Conservation (phyloP, 2,329 filamentous ascomycete genomes). For the Aschersonia sp. region DNA sequence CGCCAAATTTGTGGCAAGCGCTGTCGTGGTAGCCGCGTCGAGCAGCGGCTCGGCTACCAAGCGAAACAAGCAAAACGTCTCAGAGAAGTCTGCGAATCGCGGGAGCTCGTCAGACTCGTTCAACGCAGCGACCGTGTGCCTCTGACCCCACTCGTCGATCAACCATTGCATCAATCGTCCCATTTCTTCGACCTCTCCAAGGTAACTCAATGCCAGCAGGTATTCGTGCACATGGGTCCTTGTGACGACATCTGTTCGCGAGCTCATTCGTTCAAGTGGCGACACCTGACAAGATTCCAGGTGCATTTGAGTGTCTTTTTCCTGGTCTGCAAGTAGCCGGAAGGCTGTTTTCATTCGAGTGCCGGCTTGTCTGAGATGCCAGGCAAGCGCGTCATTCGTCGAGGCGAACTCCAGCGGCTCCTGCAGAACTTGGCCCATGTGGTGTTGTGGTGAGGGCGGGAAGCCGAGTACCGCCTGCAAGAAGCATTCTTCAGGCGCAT, state of each 20-base stretch:
- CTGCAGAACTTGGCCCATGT: neutral
- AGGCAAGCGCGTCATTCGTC: neutral
- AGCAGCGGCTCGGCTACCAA: conserved; percentile 31
- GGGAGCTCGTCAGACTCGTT: conserved; percentile 18
- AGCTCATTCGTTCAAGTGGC: conserved; percentile 17
- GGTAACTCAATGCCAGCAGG: conserved; percentile 45
- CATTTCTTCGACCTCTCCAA: conserved; percentile 46
- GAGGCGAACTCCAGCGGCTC: neutral
- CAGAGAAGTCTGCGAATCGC: conserved; percentile 16
- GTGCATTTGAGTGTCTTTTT: conserved; percentile 8
- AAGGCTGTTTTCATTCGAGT: conserved; percentile 14
- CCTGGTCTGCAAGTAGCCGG: conserved; percentile 10
- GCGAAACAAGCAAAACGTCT: conserved; percentile 31
- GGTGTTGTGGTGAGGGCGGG: too few relatives aligned
- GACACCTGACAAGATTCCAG: conserved; percentile 10
- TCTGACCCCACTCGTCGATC: conserved; percentile 26
- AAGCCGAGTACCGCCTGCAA: neutral
- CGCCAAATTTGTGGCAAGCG: conserved; percentile 15
- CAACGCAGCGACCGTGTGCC: conserved; percentile 19
- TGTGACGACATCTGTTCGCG: conserved; percentile 17
- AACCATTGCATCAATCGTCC: conserved; percentile 45
- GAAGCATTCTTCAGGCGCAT: neutral
- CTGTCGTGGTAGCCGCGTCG: conserved; percentile 12
- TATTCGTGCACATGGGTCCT: conserved; percentile 37
- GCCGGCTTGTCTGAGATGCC: conserved; percentile 8